phyloP scores from a whole-genome alignment of 495 filamentous ascomycete species.

The Aspergillus nanangensis region DNA sequence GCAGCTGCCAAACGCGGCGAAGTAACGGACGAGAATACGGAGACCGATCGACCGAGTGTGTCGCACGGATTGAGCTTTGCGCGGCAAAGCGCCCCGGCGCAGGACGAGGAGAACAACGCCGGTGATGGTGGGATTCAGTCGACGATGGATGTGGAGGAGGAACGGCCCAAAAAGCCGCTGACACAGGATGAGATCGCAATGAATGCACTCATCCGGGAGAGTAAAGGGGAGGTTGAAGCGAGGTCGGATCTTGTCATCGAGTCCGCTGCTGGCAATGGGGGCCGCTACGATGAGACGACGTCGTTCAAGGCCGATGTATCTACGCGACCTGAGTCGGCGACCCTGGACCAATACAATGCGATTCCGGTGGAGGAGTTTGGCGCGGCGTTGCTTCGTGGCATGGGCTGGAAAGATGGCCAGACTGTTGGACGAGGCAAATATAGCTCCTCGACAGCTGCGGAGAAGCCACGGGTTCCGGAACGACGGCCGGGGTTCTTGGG shows the following conservation, averaged over 20 bases:
- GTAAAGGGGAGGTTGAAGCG: constrained; percentile 42
- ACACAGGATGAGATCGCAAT: constrained; percentile 77
- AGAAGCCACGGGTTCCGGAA: constrained; percentile 45
- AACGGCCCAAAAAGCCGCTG: constrained; percentile 24
- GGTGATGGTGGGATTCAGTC: not conserved
- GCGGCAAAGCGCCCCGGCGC: constrained; percentile 13
- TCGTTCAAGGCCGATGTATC: constrained; percentile 64
- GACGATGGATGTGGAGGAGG: not conserved
- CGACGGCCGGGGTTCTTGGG: constrained; percentile 77
- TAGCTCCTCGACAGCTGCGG: constrained; percentile 23
- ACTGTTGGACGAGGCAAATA: constrained; percentile 55
- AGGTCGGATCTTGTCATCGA: constrained; percentile 59
- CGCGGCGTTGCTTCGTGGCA: constrained; percentile 76
- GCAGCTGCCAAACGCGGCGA: constrained; percentile 31
- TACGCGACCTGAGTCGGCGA: constrained; percentile 69
- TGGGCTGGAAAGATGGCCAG: constrained; percentile 93
- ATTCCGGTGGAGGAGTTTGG: constrained; percentile 95
- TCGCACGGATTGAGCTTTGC: constrained; percentile 45
- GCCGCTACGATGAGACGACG: constrained; percentile 55
- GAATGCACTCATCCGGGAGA: constrained; percentile 63
- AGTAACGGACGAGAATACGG: constrained; percentile 24
- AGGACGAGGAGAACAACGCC: constrained; percentile 21
- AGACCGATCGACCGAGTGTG: constrained; percentile 37
- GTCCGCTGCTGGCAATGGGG: constrained; percentile 27
- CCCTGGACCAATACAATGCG: constrained; percentile 77